A percentile compares a stretch with the other conserved stretches of the same genome.
These are phyloP conservation scores for Calonectria leucothoes DNA, from an alignment of 2,329 filamentous ascomycete genomes.

Conservation along the genomic window DNA sequence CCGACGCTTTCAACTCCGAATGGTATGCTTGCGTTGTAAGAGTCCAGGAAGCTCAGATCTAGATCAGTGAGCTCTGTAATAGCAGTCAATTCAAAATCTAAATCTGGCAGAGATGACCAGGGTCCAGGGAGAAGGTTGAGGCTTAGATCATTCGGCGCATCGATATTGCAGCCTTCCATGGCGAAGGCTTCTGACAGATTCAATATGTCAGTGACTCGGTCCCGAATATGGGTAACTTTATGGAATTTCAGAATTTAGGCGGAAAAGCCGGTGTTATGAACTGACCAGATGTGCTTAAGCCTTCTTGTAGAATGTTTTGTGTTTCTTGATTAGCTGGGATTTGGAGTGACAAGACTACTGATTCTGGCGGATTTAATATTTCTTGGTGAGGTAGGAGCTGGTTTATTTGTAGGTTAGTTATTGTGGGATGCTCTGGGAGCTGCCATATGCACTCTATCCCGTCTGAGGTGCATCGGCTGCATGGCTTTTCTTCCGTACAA, in stretches of 20 bases:
- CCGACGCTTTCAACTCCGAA: constrained; percentile 38
- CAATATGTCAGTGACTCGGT: background rate
- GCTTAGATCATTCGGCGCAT: constrained; percentile 19
- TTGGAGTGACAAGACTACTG: background rate
- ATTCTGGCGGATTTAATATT: background rate
- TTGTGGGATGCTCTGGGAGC: background rate
- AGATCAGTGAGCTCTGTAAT: constrained; percentile 45
- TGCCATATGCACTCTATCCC: constrained; percentile 42
- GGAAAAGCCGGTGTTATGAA: background rate
- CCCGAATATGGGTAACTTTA: accelerated
- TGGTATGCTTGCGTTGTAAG: constrained; percentile 44
- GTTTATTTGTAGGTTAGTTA: background rate
- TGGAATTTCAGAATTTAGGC: background rate
- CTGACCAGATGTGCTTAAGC: background rate
- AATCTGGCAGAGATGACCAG: constrained; percentile 15
- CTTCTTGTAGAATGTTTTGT: background rate
- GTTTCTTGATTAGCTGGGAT: background rate
- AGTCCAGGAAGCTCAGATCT: constrained; percentile 46
- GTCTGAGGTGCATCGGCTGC: constrained; percentile 40
- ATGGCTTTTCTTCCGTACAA: constrained; percentile 47
- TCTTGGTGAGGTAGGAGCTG: background rate
- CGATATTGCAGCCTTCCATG: background rate
- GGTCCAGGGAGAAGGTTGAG: constrained; percentile 34
- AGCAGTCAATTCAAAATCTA: constrained; percentile 16
- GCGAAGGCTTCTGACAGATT: background rate